Conservation (phyloP, 1,284 basidiomycete genomes). For the Rhodotorula sp. region DNA sequence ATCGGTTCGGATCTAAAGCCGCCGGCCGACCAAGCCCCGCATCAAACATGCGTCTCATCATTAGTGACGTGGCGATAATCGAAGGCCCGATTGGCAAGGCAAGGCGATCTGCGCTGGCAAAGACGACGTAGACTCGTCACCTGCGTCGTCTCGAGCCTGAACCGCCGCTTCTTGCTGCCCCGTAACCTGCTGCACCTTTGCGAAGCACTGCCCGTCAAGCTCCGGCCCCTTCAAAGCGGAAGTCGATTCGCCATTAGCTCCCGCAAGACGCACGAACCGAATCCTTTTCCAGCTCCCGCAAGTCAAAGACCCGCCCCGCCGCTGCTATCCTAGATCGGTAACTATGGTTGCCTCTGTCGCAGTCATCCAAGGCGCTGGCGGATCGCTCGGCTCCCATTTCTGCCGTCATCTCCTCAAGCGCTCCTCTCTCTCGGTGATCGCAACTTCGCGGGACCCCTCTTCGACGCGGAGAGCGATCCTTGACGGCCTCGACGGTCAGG, state of each 20-base stretch:
- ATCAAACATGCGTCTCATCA: too few relatives aligned
- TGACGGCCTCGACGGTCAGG: slow-evolving; percentile 18
- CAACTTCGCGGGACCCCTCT: slow-evolving; percentile 49
- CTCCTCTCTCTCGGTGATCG: slow-evolving; percentile 52
- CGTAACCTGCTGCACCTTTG: too few relatives aligned
- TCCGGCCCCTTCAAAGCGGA: too few relatives aligned
- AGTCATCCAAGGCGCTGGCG: slow-evolving; percentile 41
- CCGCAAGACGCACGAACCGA: not conserved
- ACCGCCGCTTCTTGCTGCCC: too few relatives aligned
- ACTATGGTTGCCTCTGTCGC: slow-evolving; percentile 41
- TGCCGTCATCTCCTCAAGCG: slow-evolving; percentile 48
- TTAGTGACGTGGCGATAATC: too few relatives aligned
- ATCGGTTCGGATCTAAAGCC: too few relatives aligned
- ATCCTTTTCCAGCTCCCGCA: not conserved
- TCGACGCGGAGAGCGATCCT: slow-evolving; percentile 48
- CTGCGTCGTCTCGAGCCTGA: too few relatives aligned
- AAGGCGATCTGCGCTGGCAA: too few relatives aligned
- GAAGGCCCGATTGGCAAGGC: too few relatives aligned
- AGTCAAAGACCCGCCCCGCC: not conserved
- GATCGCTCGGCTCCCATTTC: slow-evolving; percentile 38
- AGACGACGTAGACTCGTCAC: too few relatives aligned
- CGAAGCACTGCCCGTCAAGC: too few relatives aligned
- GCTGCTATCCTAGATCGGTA: not conserved
- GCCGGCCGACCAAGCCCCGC: too few relatives aligned
- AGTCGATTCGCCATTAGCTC: not conserved